Conservation (phyloP, 805 yeast genomes). For the Candida sithepensis region DNA sequence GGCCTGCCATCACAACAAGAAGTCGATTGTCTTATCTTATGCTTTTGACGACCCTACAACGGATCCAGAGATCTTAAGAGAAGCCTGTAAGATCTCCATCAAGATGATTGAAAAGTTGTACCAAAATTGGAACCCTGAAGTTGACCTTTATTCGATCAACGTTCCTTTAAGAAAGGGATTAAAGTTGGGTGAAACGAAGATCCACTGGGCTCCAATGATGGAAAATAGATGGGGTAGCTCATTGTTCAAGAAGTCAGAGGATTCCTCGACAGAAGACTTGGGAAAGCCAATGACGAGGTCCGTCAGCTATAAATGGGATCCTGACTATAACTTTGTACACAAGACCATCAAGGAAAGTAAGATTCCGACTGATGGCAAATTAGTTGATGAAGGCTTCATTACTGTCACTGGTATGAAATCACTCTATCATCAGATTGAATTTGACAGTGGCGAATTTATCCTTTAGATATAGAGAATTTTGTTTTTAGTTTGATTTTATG, state of each 20-base stretch:
- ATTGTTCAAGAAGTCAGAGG: constrained; percentile 4
- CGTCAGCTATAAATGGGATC: constrained; percentile 60
- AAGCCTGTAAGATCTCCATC: constrained; percentile 63
- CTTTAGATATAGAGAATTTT: neutral
- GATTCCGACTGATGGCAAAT: constrained; percentile 71
- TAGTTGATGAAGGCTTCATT: constrained; percentile 93
- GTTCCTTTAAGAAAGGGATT: constrained; percentile 60
- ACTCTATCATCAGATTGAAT: constrained; percentile 2
- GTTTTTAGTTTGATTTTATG: too few species aligned
- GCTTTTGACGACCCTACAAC: constrained; percentile 57
- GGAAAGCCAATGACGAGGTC: constrained; percentile 21
- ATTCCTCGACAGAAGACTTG: neutral
- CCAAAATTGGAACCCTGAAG: constrained; percentile 47
- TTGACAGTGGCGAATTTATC: constrained; percentile 21
- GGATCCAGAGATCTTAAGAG: constrained; percentile 41
- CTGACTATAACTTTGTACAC: constrained; percentile 62
- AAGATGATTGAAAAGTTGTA: constrained; percentile 53
- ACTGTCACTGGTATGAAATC: constrained; percentile 54
- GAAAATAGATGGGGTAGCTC: constrained; percentile 65
- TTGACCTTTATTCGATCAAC: constrained; percentile 72
- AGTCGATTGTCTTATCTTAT: constrained; percentile 72
- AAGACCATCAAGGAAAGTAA: constrained; percentile 37
- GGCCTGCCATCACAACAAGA: constrained; percentile 62
- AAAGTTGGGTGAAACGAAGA: constrained; percentile 45
- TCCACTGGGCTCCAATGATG: constrained; percentile 66